Evolutionary conservation across 202 grass and related monocot species (phyloP).

Genomic region (Dendrocalamus latiflorus): DNA sequence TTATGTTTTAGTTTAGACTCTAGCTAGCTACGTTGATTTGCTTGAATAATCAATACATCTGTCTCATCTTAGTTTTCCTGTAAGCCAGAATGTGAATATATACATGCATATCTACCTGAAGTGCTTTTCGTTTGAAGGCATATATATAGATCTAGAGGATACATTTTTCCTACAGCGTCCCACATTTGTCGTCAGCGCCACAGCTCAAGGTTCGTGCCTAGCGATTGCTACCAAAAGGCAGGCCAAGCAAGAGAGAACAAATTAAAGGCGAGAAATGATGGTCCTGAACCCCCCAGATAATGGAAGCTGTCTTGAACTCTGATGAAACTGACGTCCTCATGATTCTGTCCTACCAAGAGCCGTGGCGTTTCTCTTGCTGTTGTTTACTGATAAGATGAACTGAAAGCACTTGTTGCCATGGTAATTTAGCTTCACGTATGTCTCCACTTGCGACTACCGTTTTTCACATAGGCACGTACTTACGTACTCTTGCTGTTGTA

Average conservation of each 20-base stretch:
- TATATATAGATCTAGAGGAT: neutral
- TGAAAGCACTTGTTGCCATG: neutral
- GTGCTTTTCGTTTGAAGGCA: neutral
- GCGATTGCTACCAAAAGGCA: slow-evolving; percentile 26
- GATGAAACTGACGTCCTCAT: neutral
- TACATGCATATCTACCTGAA: neutral
- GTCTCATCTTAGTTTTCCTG: neutral
- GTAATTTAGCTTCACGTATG: neutral
- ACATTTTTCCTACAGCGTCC: neutral
- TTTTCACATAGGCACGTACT: neutral
- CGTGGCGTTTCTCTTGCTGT: neutral
- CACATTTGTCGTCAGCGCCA: slow-evolving; percentile 5
- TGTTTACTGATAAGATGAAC: neutral
- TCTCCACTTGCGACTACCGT: too few species aligned
- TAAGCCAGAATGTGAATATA: neutral
- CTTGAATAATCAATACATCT: neutral
- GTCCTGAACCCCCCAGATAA: slow-evolving; percentile 15
- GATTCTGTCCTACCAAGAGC: neutral
- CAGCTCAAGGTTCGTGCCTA: neutral
- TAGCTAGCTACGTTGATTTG: too few species aligned
- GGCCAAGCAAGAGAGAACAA: neutral
- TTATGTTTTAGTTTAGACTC: neutral
- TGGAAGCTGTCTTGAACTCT: neutral
- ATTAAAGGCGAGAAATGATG: neutral
- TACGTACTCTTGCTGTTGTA: neutral